These are phyloP conservation scores for Microbotryum silenes-acaulis DNA, from an alignment of 1,284 basidiomycete genomes.

Conservation along the genomic window DNA sequence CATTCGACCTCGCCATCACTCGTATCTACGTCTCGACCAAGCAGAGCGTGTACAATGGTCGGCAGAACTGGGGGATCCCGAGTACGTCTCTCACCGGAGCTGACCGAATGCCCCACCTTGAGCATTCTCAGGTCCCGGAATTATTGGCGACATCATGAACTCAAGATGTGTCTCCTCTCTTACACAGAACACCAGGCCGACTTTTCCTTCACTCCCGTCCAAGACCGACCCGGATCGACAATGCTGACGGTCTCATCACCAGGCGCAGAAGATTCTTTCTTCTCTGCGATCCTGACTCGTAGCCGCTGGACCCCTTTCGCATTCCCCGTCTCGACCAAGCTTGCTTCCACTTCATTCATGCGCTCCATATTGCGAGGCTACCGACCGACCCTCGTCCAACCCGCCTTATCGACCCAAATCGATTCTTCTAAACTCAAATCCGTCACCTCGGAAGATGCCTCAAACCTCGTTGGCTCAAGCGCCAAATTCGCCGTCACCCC, in stretches of 20 bases:
- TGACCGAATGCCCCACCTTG: too few relatives aligned
- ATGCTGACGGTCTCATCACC: not conserved
- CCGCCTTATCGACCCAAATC: not conserved
- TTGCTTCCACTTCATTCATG: not conserved
- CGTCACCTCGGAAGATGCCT: not conserved
- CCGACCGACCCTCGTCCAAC: not conserved
- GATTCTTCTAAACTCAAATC: not conserved
- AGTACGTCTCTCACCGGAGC: not conserved
- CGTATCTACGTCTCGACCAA: conserved; percentile 21
- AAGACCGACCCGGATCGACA: not conserved
- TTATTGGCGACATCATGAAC: too few relatives aligned
- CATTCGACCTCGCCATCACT: conserved; percentile 3
- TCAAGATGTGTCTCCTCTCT: too few relatives aligned
- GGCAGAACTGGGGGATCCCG: conserved; percentile 19
- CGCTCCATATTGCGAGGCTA: not conserved
- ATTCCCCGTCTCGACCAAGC: not conserved
- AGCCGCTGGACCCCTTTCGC: not conserved
- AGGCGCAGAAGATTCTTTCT: conserved; percentile 8
- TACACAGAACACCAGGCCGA: conserved; percentile 13
- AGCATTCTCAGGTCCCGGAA: too few relatives aligned
- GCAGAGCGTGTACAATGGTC: conserved; percentile 14
- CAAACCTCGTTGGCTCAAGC: not conserved
- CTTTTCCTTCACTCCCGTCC: conserved; percentile 7
- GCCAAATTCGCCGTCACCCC: not conserved
- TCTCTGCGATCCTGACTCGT: conserved; percentile 4